Percentiles rank a stretch among this genome's conserved stretches.
Evolutionary conservation across 176 grass and related monocot genomes (phyloP).

Genomic region (Oryza brachyantha): DNA sequence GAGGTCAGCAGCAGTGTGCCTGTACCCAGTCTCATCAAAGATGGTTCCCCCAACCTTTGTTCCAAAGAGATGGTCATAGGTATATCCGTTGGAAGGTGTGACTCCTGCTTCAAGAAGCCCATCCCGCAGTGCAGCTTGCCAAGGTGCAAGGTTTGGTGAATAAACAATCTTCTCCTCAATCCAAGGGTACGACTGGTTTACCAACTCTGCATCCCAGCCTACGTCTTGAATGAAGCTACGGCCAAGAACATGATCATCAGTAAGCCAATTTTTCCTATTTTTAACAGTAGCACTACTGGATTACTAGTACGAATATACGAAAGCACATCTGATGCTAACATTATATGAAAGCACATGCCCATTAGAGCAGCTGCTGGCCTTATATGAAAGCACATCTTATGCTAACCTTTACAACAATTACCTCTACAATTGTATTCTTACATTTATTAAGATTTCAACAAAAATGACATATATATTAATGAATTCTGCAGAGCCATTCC

Average conservation of each 20-base stretch:
- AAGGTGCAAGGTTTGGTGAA: slow-evolving; percentile 78
- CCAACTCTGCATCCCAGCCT: slow-evolving; percentile 78
- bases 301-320: neutral
- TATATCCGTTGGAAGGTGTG: slow-evolving; percentile 86
- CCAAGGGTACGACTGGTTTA: slow-evolving; percentile 91
- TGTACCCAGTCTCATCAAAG: slow-evolving; percentile 71
- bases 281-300: neutral
- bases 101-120: slow-evolving; percentile 79
- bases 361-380: too few relatives aligned
- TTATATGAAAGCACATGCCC: neutral
- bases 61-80: slow-evolving; percentile 76
- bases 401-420: slow-evolving; percentile 1
- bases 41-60: slow-evolving; percentile 92
- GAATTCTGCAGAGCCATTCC: neutral
- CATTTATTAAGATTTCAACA: neutral
- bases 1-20: slow-evolving; percentile 84
- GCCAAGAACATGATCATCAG: neutral
- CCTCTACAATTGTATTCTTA: neutral
- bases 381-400: too few relatives aligned
- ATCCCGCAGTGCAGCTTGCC: slow-evolving; percentile 74
- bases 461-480: neutral
- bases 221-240: slow-evolving; percentile 58
- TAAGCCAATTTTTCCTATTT: neutral
- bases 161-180: slow-evolving; percentile 72
- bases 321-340: slow-evolving; percentile 2